These are phyloP conservation scores for Malus hybrid DNA, from an alignment of 331 rosid species.

Conservation along the genomic window DNA sequence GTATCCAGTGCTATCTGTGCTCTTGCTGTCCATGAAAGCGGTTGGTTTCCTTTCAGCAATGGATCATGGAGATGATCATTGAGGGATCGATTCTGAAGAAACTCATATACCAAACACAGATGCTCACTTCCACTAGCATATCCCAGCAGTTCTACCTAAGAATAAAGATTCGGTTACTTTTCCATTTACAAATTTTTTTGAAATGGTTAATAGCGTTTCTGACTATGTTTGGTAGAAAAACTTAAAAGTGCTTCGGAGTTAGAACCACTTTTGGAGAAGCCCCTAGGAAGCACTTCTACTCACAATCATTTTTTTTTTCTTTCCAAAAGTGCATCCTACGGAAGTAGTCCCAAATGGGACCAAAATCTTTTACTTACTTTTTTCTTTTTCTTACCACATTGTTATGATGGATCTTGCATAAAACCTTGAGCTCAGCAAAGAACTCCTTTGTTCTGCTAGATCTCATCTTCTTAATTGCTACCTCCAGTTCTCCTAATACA, in stretches of 20 bases:
- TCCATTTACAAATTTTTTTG: too few relatives aligned
- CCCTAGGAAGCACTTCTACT: too few relatives aligned
- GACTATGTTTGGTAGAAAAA: too few relatives aligned
- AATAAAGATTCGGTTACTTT: background rate
- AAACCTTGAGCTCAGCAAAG: conserved; percentile 15
- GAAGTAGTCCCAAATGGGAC: too few relatives aligned
- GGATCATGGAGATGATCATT: conserved; percentile 16
- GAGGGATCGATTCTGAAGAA: conserved; percentile 9
- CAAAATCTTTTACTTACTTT: too few relatives aligned
- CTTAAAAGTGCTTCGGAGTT: too few relatives aligned
- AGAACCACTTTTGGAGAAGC: too few relatives aligned
- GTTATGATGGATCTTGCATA: conserved; percentile 14
- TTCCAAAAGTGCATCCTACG: too few relatives aligned
- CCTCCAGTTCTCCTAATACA: conserved; percentile 7
- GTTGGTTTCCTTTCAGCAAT: conserved; percentile 6
- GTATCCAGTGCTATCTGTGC: conserved; percentile 14
- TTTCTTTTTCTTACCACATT: conserved; percentile 11
- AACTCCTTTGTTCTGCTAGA: conserved; percentile 10
- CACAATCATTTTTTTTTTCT: too few relatives aligned
- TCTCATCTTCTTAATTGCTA: conserved; percentile 15
- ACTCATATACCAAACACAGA: conserved; percentile 10
- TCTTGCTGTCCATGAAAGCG: conserved; percentile 16
- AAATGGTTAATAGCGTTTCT: too few relatives aligned
- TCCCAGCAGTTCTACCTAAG: conserved; percentile 14
- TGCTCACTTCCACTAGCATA: conserved; percentile 9